Evolutionary conservation across 148 eudicot species (phyloP), one percentile per base, ranked within the genome.

Genomic region (Beta vulgaris): DNA sequence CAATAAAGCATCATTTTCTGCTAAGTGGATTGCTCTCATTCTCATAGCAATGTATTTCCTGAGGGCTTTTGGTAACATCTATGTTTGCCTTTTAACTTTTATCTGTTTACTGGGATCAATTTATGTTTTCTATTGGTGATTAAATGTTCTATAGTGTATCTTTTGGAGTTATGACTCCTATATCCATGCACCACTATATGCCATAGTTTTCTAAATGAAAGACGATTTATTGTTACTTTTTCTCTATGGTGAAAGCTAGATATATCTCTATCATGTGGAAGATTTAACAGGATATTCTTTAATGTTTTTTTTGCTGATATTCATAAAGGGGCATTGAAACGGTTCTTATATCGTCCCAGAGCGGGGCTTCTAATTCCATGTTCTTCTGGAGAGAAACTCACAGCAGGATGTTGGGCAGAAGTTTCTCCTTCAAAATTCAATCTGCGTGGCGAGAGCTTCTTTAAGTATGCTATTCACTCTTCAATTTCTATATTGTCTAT

Each of bases 301-400:
- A n/a, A n/a, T n/a, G n/a, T n/a, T n/a, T n/a, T n/a, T n/a, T n/a
- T n/a, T n/a, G n/a, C n/a, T n/a, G n/a, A n/a, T n/a, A n/a, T n/a
- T n/a, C n/a, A n/a, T n/a, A n/a, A n/a, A 46, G 97, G 85, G 74
- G 76, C 85, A 34, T 87, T 87, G 19, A 86, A 85, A 81, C 83
- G 54, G 53, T 85, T 80, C 75, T 62, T 89, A 15, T 84, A 79
- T 65, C 88, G 84, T 61, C 93, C 97, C 37, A 85, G 86, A 75
- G 93, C 90, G 34, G 97, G 97, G n/a, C 81, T 82, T 37, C 46
- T 75, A 39, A 86, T 91, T 78, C 90, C 93, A 19, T 81, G 83
- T 81, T 89, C 85, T 53, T 46, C 82, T 55, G 87, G 86, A 40
- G 89, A 80, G 72, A 91, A 83, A 72, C 82, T 81, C 25, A 79